A percentile compares a stretch with the other conserved stretches of the same genome.
phyloP scores from a whole-genome alignment of 352 stramenopile genomes.

The Thalassiosira livingstoniorum region DNA sequence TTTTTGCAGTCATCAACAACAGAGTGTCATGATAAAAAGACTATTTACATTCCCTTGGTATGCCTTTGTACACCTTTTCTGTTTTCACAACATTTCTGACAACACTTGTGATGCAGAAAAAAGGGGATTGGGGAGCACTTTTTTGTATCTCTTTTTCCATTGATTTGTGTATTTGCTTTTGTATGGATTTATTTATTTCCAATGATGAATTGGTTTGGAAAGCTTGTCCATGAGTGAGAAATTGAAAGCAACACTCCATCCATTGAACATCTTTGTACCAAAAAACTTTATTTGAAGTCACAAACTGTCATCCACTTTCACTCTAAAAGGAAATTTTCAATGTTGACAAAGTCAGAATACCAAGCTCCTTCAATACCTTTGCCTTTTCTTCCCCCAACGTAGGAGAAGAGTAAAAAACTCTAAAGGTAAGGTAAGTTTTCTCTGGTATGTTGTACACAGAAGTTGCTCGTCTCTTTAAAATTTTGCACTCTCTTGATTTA shows the following conservation, averaged over 20 bases:
- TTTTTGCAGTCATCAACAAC: neutral
- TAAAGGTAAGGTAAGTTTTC: neutral
- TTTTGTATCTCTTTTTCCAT: neutral
- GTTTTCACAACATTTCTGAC: neutral
- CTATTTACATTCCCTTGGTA: neutral
- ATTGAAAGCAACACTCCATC: neutral
- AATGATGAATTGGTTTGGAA: neutral
- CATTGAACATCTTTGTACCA: neutral
- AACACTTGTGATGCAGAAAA: neutral
- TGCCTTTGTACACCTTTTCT: neutral
- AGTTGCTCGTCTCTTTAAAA: neutral
- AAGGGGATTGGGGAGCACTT: neutral
- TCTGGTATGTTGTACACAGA: neutral
- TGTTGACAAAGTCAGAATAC: neutral
- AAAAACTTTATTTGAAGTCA: neutral
- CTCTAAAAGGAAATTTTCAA: too few relatives aligned
- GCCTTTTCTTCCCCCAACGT: too few relatives aligned
- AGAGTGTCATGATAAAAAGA: slow-evolving; percentile 9
- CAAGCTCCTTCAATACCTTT: neutral
- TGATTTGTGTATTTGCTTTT: slow-evolving; percentile 1
- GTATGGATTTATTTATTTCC: neutral
- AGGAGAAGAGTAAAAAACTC: neutral
- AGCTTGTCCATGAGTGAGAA: neutral
- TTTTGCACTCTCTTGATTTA: neutral
- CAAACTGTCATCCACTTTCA: neutral